Evolutionary conservation across 192 early-diverging fungal species (phyloP).

Genomic region (Gorgonomyces haynaldii): DNA sequence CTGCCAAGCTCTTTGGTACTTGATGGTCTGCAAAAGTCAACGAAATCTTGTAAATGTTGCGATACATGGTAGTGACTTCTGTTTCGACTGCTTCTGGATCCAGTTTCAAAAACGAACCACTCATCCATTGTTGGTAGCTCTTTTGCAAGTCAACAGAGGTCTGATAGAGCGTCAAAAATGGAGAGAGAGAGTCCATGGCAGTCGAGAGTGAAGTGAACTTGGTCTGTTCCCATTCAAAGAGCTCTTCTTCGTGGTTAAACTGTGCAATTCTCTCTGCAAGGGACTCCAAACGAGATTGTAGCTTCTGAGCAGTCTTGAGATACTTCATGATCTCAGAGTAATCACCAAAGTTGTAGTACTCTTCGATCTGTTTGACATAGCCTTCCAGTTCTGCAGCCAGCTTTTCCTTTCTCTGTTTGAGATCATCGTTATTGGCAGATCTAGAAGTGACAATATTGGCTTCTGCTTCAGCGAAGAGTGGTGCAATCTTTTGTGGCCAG

Average conservation of each 20-base stretch:
- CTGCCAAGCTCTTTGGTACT: slow-evolving; percentile 33
- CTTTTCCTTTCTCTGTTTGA: slow-evolving; percentile 39
- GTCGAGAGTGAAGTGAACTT: slow-evolving; percentile 31
- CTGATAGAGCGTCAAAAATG: slow-evolving; percentile 45
- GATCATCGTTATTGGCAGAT: slow-evolving; percentile 41
- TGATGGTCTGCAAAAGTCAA: slow-evolving; percentile 32
- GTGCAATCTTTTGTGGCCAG: slow-evolving; percentile 44
- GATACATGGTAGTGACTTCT: slow-evolving; percentile 50
- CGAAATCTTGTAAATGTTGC: slow-evolving; percentile 44
- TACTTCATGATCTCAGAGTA: slow-evolving; percentile 48
- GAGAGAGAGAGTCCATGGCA: slow-evolving; percentile 29
- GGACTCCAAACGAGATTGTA: slow-evolving; percentile 41
- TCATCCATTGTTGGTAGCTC: slow-evolving; percentile 49
- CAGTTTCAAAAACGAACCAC: slow-evolving; percentile 45
- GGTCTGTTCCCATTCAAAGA: slow-evolving; percentile 49
- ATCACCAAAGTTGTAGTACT: slow-evolving; percentile 44
- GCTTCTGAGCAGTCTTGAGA: slow-evolving; percentile 48
- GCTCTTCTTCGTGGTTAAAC: slow-evolving; percentile 45
- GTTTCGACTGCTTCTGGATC: slow-evolving; percentile 47
- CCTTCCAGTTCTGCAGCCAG: slow-evolving; percentile 40
- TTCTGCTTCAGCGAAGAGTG: slow-evolving; percentile 39
- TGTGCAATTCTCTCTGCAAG: slow-evolving; percentile 30
- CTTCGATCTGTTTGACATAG: slow-evolving; percentile 48
- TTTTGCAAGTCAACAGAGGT: slow-evolving; percentile 53
- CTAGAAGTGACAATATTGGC: slow-evolving; percentile 30